Percentiles rank a stretch among this genome's conserved stretches.
phyloP scores from a whole-genome alignment of 2,329 filamentous ascomycete species.

The Claviceps arundinis region DNA sequence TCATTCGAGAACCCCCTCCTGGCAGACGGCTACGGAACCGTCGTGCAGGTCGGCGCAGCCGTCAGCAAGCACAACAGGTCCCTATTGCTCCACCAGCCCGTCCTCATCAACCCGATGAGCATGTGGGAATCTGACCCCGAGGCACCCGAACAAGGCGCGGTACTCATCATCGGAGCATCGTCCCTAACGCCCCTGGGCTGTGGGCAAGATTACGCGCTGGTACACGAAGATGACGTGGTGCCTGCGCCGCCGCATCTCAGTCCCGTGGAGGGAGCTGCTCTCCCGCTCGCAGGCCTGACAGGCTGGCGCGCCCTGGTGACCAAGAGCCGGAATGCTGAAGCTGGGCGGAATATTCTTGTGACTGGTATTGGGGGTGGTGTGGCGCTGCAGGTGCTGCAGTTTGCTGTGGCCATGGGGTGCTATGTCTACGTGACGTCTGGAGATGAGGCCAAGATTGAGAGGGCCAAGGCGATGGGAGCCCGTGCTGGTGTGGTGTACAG shows the following conservation, averaged over 20 bases:
- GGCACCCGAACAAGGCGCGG: conserved; percentile 53
- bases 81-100: conserved; percentile 47
- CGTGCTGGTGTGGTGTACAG: conserved; percentile 74
- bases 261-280: conserved; percentile 62
- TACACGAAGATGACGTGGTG: conserved; percentile 63
- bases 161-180: conserved; percentile 58
- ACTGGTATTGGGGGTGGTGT: conserved; percentile 92
- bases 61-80: conserved; percentile 21
- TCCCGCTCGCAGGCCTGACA: conserved; percentile 77
- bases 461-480: conserved; percentile 60
- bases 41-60: conserved; percentile 48
- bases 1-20: conserved; percentile 68
- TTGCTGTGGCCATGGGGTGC: conserved; percentile 60
- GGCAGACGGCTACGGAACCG: conserved; percentile 68
- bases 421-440: conserved; percentile 75
- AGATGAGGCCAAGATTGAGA: conserved; percentile 59
- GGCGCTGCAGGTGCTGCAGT: conserved; percentile 67
- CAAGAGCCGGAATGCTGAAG: conserved; percentile 49
- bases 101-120: conserved; percentile 64
- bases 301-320: conserved; percentile 76
- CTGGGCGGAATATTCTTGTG: conserved; percentile 64
- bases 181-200: conserved; percentile 50
- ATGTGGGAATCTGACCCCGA: conserved; percentile 62
- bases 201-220: conserved; percentile 56
- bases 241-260: conserved; percentile 55